Evolutionary conservation across 306 rosid species (phyloP).

Genomic region (Lithocarpus polystachyus): DNA sequence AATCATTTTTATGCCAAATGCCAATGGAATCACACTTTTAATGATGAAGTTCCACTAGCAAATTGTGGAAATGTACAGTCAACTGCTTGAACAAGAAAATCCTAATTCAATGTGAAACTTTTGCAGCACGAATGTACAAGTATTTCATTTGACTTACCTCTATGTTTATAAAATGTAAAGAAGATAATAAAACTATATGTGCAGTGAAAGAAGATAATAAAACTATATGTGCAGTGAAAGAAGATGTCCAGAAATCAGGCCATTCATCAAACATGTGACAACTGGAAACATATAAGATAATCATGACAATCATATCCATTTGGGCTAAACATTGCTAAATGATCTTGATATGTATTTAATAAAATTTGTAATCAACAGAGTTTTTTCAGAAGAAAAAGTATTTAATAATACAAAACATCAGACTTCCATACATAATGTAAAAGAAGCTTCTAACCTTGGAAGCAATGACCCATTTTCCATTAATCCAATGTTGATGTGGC

Average conservation of each 20-base stretch:
- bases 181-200: too few relatives aligned
- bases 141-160: too few relatives aligned
- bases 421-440: too few relatives aligned
- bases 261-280: too few relatives aligned
- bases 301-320: not conserved
- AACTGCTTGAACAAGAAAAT: too few relatives aligned
- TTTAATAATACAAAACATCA: not conserved
- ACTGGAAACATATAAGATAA: constrained; percentile 8
- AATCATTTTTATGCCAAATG: not conserved
- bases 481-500: constrained; percentile 45
- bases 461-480: constrained; percentile 40
- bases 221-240: too few relatives aligned
- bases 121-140: too few relatives aligned
- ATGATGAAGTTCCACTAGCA: not conserved
- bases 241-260: too few relatives aligned
- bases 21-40: not conserved
- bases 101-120: too few relatives aligned
- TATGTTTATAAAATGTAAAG: too few relatives aligned
- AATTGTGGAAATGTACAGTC: not conserved
- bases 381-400: not conserved
- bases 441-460: constrained; percentile 28
- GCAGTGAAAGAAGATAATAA: too few relatives aligned
- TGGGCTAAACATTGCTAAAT: not conserved
- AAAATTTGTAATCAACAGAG: too few relatives aligned
- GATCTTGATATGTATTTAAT: not conserved